These are phyloP conservation scores for Hansenula sp. DNA, from an alignment of 1,139 yeast genomes.

Conservation along the genomic window DNA sequence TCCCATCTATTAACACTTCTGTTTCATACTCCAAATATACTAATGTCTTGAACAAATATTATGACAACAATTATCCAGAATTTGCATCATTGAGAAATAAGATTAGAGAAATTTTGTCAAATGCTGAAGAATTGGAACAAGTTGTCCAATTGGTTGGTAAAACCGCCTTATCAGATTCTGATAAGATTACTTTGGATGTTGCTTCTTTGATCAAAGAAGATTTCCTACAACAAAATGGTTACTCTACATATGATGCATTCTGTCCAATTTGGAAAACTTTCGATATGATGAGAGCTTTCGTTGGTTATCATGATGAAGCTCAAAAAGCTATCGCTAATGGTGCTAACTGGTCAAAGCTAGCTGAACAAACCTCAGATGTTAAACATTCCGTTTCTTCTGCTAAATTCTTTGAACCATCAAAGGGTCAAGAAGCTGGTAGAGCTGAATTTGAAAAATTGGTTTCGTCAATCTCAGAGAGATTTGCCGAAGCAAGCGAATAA, in stretches of 20 bases:
- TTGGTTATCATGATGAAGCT: conserved; percentile 91
- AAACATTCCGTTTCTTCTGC: conserved; percentile 92
- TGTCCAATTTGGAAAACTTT: conserved; percentile 99
- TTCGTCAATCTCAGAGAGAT: conserved; percentile 77
- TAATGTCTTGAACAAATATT: conserved; percentile 77
- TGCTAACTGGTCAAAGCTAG: conserved; percentile 87
- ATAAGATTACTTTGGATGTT: conserved; percentile 94
- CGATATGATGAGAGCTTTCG: conserved; percentile 95
- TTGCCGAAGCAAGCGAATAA: conserved; percentile 93
- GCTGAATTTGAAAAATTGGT: conserved; percentile 75
- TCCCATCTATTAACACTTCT: conserved; percentile 96
- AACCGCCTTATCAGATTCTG: conserved; percentile 93
- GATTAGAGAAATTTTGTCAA: conserved; percentile 89
- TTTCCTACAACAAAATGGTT: conserved; percentile 98
- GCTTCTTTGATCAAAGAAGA: conserved; percentile 91
- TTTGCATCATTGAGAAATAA: conserved; percentile 87
- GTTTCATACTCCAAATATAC: conserved; percentile 97
- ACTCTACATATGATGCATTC: conserved; percentile 95
- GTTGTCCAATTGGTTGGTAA: conserved; percentile 99
- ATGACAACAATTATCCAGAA: conserved; percentile 83
- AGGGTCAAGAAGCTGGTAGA: conserved; percentile 76
- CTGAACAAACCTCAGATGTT: conserved; percentile 85
- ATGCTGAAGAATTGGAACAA: conserved; percentile 97
- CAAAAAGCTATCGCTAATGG: conserved; percentile 95
- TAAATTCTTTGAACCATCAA: conserved; percentile 93